phyloP scores from a whole-genome alignment of 768 basidiomycete genomes.

The Tricholoma flavovirens region DNA sequence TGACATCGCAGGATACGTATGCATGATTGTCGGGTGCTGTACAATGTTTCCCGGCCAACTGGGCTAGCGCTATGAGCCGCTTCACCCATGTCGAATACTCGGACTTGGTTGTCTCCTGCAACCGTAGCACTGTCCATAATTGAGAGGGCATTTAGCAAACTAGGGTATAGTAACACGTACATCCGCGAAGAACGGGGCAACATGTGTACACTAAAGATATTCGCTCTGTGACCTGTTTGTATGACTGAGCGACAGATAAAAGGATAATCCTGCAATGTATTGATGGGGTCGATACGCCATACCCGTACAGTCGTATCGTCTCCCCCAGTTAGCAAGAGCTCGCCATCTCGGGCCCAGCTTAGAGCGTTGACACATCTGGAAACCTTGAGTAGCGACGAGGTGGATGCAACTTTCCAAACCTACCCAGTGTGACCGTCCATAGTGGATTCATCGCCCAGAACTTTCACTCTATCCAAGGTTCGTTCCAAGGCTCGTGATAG shows the following conservation, averaged over 20 bases:
- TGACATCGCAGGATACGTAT: slow-evolving; percentile 66
- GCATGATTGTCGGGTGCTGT: slow-evolving; percentile 41
- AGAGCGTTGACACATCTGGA: slow-evolving; percentile 72
- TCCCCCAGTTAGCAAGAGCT: slow-evolving; percentile 61
- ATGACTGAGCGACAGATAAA: slow-evolving; percentile 66
- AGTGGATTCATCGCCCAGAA: slow-evolving; percentile 51
- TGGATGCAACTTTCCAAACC: slow-evolving; percentile 8
- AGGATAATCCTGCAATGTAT: slow-evolving; percentile 45
- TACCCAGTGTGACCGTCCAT: slow-evolving; percentile 66
- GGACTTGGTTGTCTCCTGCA: slow-evolving; percentile 70
- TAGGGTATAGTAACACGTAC: slow-evolving; percentile 33
- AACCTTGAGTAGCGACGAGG: slow-evolving; percentile 1
- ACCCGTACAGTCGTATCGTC: slow-evolving; percentile 77
- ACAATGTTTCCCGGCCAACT: slow-evolving; percentile 39
- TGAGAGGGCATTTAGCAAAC: slow-evolving; percentile 4
- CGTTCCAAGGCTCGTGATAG: slow-evolving; percentile 21
- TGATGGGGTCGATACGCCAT: slow-evolving; percentile 58
- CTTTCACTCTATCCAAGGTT: slow-evolving; percentile 62
- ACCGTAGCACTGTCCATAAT: slow-evolving; percentile 49
- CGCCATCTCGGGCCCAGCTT: slow-evolving; percentile 65
- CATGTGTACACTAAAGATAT: slow-evolving; percentile 83
- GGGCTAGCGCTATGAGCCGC: slow-evolving; percentile 28
- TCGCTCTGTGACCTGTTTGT: slow-evolving; percentile 71
- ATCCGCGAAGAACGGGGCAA: slow-evolving; percentile 75
- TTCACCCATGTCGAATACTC: slow-evolving; percentile 68